A percentile compares a stretch with the other conserved stretches of the same genome.
phyloP scores from a whole-genome alignment of 169 alveolate species.

The Amoebophrya sp. region DNA sequence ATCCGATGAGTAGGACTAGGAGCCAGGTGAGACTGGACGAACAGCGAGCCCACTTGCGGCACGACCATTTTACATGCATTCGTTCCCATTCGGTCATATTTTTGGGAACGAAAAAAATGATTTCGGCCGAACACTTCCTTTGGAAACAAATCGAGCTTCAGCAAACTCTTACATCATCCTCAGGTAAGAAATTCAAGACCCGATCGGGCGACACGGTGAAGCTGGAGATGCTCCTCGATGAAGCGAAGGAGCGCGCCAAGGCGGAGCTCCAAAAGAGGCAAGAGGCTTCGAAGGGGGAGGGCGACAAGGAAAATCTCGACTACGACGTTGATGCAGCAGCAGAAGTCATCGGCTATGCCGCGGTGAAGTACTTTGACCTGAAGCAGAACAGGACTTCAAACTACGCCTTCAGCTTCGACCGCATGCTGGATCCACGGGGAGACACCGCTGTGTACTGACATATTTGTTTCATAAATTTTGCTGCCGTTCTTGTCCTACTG shows the following conservation, averaged over 20 bases:
- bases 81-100: too few relatives aligned
- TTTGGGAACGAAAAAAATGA: too few relatives aligned
- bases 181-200: slow-evolving; percentile 87
- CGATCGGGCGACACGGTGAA: slow-evolving; percentile 73
- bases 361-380: slow-evolving; percentile 91
- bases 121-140: too few relatives aligned
- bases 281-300: slow-evolving; percentile 10
- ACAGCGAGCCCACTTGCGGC: too few relatives aligned
- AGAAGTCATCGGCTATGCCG: slow-evolving; percentile 85
- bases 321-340: slow-evolving; percentile 63
- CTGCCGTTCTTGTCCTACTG: too few relatives aligned
- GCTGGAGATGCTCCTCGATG: slow-evolving; percentile 81
- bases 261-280: slow-evolving; percentile 50
- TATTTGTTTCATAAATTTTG: too few relatives aligned
- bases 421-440: slow-evolving; percentile 95
- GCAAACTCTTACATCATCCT: too few relatives aligned
- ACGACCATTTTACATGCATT: too few relatives aligned
- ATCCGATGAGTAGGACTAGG: too few relatives aligned
- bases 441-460: background rate
- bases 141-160: too few relatives aligned
- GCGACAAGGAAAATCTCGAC: background rate
- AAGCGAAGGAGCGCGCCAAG: slow-evolving; percentile 85
- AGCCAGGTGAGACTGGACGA: too few relatives aligned
- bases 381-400: slow-evolving; percentile 81
- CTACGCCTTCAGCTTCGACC: slow-evolving; percentile 85